Conservation (phyloP, 768 basidiomycete species). For the Mycena amicta region DNA sequence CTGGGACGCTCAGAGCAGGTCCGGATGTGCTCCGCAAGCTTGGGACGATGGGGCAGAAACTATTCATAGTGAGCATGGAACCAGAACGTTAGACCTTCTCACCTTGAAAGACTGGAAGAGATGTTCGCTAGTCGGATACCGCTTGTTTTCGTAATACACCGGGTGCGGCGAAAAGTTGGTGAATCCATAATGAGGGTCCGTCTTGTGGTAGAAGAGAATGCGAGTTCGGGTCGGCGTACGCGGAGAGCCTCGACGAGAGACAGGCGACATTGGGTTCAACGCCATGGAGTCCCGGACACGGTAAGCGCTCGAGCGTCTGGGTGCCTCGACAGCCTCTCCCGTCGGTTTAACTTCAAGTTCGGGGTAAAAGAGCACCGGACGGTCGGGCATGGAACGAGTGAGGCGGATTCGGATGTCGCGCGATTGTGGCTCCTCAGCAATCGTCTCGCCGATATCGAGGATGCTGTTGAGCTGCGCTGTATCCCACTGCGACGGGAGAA, state of each 20-base stretch:
- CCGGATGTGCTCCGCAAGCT: slow-evolving; percentile 70
- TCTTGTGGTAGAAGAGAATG: slow-evolving; percentile 67
- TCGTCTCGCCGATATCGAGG: slow-evolving; percentile 39
- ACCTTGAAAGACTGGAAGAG: slow-evolving; percentile 79
- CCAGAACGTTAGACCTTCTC: slow-evolving; percentile 3
- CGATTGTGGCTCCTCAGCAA: slow-evolving; percentile 27
- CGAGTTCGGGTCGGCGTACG: slow-evolving; percentile 33
- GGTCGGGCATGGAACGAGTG: slow-evolving; percentile 34
- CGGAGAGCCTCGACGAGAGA: slow-evolving; percentile 21
- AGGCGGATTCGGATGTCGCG: slow-evolving; percentile 31
- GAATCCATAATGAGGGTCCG: slow-evolving; percentile 67
- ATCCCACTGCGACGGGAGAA: slow-evolving; percentile 47
- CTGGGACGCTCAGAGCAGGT: slow-evolving; percentile 64
- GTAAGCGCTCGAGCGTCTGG: slow-evolving; percentile 10
- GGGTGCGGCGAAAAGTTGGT: slow-evolving; percentile 75
- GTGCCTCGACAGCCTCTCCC: slow-evolving; percentile 12
- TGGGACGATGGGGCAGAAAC: slow-evolving; percentile 63
- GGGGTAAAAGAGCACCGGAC: slow-evolving; percentile 20
- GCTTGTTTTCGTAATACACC: slow-evolving; percentile 61
- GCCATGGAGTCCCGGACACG: slow-evolving; percentile 11
- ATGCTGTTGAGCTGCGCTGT: slow-evolving; percentile 40
- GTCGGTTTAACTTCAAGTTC: slow-evolving; percentile 16
- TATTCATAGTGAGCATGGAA: slow-evolving; percentile 27
- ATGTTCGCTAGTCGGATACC: slow-evolving; percentile 77
- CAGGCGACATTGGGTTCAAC: slow-evolving; percentile 9